These are phyloP conservation scores for Citrus glauca DNA, from an alignment of 345 rosid species.

Conservation along the genomic window DNA sequence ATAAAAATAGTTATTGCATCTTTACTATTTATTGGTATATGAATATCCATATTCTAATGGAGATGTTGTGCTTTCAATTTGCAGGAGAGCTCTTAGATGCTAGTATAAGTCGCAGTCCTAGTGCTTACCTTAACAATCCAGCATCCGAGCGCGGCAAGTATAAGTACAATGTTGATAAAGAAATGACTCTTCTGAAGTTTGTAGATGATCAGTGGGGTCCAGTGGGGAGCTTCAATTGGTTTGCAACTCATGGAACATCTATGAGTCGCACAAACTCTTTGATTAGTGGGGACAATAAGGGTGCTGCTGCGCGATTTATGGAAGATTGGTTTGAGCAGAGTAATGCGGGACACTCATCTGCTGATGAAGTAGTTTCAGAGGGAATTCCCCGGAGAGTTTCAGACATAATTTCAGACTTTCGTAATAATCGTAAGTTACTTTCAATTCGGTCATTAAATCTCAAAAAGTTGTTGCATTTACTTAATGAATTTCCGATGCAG, in stretches of 20 bases:
- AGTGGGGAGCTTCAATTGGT: conserved; percentile 96
- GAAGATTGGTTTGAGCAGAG: conserved; percentile 88
- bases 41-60: neutral
- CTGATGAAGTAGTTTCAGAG: conserved; percentile 34
- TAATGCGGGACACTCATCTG: conserved; percentile 25
- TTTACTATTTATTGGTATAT: neutral
- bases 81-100: conserved; percentile 91
- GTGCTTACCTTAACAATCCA: conserved; percentile 94
- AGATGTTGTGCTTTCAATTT: conserved; percentile 20
- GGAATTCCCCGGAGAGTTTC: conserved; percentile 76
- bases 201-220: conserved; percentile 91
- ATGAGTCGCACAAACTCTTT: conserved; percentile 95
- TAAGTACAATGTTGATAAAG: conserved; percentile 82
- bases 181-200: conserved; percentile 96
- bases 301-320: conserved; percentile 94
- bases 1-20: neutral
- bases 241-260: conserved; percentile 98
- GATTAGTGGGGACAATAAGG: conserved; percentile 99
- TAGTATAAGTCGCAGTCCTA: conserved; percentile 93
- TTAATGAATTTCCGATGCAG: conserved; percentile 34
- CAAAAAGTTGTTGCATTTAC: neutral
- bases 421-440: conserved; percentile 50
- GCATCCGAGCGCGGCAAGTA: conserved; percentile 65
- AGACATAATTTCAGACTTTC: conserved; percentile 42
- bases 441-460: neutral